Base-by-base conservation (phyloP, 208 protist species). In the Leptomonas pyrrhocoris region DNA sequence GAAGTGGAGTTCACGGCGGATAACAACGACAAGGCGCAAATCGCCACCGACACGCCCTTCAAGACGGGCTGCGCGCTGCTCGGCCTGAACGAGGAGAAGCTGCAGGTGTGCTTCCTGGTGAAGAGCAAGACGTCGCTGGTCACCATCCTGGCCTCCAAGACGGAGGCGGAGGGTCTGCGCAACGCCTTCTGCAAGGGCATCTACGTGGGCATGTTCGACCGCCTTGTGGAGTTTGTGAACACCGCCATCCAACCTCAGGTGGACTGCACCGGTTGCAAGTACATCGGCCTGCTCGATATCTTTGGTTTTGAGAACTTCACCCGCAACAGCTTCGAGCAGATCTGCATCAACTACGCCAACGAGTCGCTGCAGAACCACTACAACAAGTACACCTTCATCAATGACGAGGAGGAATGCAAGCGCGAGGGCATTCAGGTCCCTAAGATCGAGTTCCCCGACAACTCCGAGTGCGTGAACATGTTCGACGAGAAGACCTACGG, bases 311-410 rank as follows among this genome's bases (percentile, higher is more conserved):
- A 99, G 80, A 95, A 96, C 62, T 99, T 99, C 74, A 80, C 84
- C 54, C 59, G 77, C 36, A 98, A 98, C 85, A 94, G 85, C 78
- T 99, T 99, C 74, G 97, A 99, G 84, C 97, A 99, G 84, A 74
- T 99, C 15, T 99, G 97, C 83, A 99, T 99, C 78, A 99, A 99
- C 81, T 99, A 95, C 74, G 95, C 97, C 46, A 99, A 99, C 81
- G 98, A 99, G 77, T 94, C 96, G 42, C 81, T 99, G 46, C 98
- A 99, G 77, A 97, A 98, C 69, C 93, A 98, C 74, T 99, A 98
- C 87, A 98, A 98, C 86, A 90, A 97, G 73, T 94, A 97, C 79
- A 98, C 96, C 27, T 98, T 99, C 81, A 83, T 95, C 67, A 89
- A 94, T 66, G 96, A 98, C 67, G 94, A 98, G 79, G 94, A 89